Percentiles rank a stretch among this genome's conserved stretches.
These are phyloP conservation scores for Teunomyces panamensis DNA, from an alignment of 805 yeast genomes.

Conservation along the genomic window DNA sequence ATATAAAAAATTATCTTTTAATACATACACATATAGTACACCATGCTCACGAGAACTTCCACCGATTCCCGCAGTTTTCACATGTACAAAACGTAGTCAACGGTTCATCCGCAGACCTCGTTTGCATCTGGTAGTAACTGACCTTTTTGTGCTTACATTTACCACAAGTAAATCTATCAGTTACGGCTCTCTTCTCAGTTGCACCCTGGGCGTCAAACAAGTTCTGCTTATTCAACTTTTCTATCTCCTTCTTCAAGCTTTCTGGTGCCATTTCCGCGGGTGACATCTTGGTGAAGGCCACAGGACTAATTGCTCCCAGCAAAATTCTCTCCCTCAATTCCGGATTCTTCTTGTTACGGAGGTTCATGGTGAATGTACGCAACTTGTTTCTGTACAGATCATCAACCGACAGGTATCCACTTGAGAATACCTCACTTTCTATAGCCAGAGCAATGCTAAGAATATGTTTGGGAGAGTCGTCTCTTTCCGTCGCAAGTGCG, in stretches of 20 bases:
- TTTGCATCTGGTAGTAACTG: slow-evolving; percentile 95
- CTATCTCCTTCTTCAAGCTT: slow-evolving; percentile 78
- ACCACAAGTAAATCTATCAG: slow-evolving; percentile 96
- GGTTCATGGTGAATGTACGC: slow-evolving; percentile 81
- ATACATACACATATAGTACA: not conserved
- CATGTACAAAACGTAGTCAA: slow-evolving; percentile 97
- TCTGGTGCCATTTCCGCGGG: slow-evolving; percentile 98
- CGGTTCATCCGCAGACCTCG: slow-evolving; percentile 98
- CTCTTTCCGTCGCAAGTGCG: slow-evolving; percentile 81
- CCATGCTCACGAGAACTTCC: slow-evolving; percentile 77
- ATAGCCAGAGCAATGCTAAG: slow-evolving; percentile 64
- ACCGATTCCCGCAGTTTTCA: slow-evolving; percentile 94
- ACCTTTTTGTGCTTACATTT: slow-evolving; percentile 97
- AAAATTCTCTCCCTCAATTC: slow-evolving; percentile 70
- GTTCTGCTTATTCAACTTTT: slow-evolving; percentile 81
- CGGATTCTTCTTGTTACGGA: slow-evolving; percentile 87
- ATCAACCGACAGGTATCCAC: slow-evolving; percentile 54
- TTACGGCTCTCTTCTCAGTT: slow-evolving; percentile 89
- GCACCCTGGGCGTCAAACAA: slow-evolving; percentile 98
- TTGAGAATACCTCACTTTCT: slow-evolving; percentile 65
- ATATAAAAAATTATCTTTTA: not conserved
- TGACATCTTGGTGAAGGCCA: slow-evolving; percentile 69
- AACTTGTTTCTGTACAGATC: slow-evolving; percentile 76
- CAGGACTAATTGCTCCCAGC: slow-evolving; percentile 62
- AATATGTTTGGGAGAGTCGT: slow-evolving; percentile 54